phyloP scores from a whole-genome alignment of 1,284 basidiomycete genomes.

The Leucoagaricus sp. region DNA sequence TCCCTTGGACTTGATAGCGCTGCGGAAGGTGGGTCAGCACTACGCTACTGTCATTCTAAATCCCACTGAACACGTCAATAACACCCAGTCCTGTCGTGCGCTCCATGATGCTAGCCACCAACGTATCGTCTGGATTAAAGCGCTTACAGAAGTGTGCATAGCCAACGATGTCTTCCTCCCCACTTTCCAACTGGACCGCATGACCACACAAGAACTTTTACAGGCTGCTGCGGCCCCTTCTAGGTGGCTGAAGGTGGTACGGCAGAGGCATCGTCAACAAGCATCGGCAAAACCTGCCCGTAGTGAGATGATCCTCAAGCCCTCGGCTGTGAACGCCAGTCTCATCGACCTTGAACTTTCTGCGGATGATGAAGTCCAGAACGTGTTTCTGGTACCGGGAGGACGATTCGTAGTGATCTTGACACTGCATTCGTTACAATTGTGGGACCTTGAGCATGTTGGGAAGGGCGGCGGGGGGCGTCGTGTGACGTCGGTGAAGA shows the following conservation, averaged over 20 bases:
- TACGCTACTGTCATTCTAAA: background rate
- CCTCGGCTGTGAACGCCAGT: background rate
- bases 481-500: background rate
- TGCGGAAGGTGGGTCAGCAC: constrained; percentile 1
- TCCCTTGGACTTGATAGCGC: constrained; percentile 6
- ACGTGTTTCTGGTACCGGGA: constrained; percentile 7
- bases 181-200: constrained; percentile 6
- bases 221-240: background rate
- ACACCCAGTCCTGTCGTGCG: constrained; percentile 2
- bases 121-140: constrained; percentile 9
- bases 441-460: constrained; percentile 3
- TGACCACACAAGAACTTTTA: constrained; percentile 1
- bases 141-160: background rate
- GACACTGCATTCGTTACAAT: constrained; percentile 4
- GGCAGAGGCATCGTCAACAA: background rate
- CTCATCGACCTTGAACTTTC: background rate
- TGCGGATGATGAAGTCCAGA: background rate
- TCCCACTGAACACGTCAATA: background rate
- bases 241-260: background rate
- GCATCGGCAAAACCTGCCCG: background rate
- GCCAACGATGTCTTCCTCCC: constrained; percentile 8
- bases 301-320: background rate
- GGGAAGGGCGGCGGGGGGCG: background rate
- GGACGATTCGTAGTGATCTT: constrained; percentile 10
- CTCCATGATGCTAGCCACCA: constrained; percentile 11